These are phyloP conservation scores for Zoysia matrella DNA, from an alignment of 202 grass and related monocot genomes.

Conservation along the genomic window DNA sequence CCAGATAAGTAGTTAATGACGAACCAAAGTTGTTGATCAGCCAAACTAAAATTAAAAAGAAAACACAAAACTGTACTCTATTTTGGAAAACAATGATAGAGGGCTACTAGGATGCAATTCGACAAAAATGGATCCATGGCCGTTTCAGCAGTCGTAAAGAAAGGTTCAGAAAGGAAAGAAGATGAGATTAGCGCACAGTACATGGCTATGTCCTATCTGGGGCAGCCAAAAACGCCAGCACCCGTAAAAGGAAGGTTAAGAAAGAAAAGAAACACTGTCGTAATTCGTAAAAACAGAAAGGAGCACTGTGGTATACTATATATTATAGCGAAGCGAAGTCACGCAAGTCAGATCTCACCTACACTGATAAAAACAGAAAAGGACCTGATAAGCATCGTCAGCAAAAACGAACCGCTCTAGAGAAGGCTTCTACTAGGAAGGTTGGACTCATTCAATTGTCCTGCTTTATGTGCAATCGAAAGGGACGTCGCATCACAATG, in stretches of 20 bases:
- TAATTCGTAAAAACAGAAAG: background rate
- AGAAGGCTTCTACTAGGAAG: background rate
- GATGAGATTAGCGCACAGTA: too few species aligned
- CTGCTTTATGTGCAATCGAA: conserved; percentile 14
- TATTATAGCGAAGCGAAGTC: background rate
- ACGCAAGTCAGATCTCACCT: conserved; percentile 32
- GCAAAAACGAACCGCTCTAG: conserved; percentile 1
- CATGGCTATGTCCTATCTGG: too few species aligned
- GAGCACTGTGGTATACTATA: background rate
- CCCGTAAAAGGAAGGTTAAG: too few species aligned
- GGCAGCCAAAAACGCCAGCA: too few species aligned
- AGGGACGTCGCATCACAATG: conserved; percentile 11
- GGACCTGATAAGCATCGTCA: background rate
- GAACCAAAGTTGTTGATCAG: too few species aligned
- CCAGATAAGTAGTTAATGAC: too few species aligned
- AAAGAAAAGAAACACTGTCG: too few species aligned
- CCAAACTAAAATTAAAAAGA: too few species aligned
- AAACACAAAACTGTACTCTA: too few species aligned
- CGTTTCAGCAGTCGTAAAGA: background rate
- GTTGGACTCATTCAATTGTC: conserved; percentile 11
- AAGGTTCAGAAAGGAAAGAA: conserved; percentile 1
- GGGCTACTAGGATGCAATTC: background rate
- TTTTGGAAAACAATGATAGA: background rate
- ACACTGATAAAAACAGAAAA: conserved; percentile 33
- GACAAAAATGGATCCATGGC: conserved; percentile 1